phyloP scores from a whole-genome alignment of 148 eudicot genomes.

The Limonium bicolor region DNA sequence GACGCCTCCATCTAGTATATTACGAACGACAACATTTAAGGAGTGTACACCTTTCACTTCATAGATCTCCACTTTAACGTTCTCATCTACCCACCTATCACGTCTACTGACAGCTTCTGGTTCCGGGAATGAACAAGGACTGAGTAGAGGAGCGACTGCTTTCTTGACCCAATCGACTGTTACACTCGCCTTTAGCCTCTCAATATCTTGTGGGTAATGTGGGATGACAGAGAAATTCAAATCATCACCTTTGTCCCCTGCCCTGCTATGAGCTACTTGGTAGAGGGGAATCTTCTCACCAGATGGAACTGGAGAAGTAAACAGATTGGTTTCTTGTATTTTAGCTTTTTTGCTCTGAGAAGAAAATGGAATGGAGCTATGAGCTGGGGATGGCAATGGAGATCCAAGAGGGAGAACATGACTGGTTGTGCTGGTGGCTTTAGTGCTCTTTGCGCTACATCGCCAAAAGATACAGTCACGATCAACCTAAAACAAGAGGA shows the following conservation, averaged over 20 bases:
- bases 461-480: constrained; percentile 57
- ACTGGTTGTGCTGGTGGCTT: constrained; percentile 8
- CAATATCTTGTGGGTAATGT: constrained; percentile 47
- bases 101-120: constrained; percentile 30
- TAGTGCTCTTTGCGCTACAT: constrained; percentile 25
- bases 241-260: constrained; percentile 93
- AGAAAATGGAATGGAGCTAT: too few species aligned
- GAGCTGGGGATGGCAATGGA: constrained; percentile 3
- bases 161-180: constrained; percentile 70
- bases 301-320: constrained; percentile 35
- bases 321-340: constrained; percentile 8
- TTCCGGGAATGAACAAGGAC: constrained; percentile 46
- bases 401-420: constrained; percentile 7
- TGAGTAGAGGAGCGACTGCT: constrained; percentile 43
- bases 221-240: constrained; percentile 91
- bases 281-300: constrained; percentile 45
- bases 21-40: constrained; percentile 70
- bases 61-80: constrained; percentile 76
- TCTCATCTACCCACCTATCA: constrained; percentile 50
- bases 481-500: constrained; percentile 26
- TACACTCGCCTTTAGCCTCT: constrained; percentile 55
- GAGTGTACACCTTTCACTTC: constrained; percentile 64
- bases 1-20: constrained; percentile 86
- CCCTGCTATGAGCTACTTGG: constrained; percentile 76
- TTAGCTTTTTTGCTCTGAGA: constrained; percentile 3